Conservation (phyloP, 495 filamentous ascomycete species). For the Hyaloscypha hepaticicola region DNA sequence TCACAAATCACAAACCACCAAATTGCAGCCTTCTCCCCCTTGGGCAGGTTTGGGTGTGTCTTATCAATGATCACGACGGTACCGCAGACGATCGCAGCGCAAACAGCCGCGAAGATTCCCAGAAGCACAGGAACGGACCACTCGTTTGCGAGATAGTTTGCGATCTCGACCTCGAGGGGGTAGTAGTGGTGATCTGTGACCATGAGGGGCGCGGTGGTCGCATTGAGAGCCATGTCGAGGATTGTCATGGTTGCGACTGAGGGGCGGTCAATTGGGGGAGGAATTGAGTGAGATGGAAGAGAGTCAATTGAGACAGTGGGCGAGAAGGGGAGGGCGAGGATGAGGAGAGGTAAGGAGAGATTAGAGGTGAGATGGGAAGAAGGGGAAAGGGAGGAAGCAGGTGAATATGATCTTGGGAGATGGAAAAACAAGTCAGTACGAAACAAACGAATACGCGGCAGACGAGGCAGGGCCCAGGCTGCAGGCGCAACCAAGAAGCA, state of each 20-base stretch:
- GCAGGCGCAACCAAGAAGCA: neutral
- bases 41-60: conserved; percentile 45
- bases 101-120: conserved; percentile 49
- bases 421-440: neutral
- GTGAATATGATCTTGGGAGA: neutral
- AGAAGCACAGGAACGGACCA: conserved; percentile 54
- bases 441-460: neutral
- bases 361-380: neutral
- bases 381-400: neutral
- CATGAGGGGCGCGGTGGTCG: conserved; percentile 9
- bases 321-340: neutral
- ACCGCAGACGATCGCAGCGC: conserved; percentile 48
- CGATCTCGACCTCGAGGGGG: conserved; percentile 57
- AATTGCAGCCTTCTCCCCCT: conserved; percentile 53
- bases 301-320: neutral
- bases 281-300: neutral
- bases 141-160: conserved; percentile 59
- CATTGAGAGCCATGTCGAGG: conserved; percentile 1
- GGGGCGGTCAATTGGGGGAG: neutral
- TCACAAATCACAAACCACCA: conserved; percentile 71
- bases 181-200: conserved; percentile 61
- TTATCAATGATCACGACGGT: conserved; percentile 49
- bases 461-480: neutral
- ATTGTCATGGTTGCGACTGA: neutral
- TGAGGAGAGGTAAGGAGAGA: neutral